Conservation (phyloP, 169 alveolate genomes). For the Eimeria falciformis region DNA sequence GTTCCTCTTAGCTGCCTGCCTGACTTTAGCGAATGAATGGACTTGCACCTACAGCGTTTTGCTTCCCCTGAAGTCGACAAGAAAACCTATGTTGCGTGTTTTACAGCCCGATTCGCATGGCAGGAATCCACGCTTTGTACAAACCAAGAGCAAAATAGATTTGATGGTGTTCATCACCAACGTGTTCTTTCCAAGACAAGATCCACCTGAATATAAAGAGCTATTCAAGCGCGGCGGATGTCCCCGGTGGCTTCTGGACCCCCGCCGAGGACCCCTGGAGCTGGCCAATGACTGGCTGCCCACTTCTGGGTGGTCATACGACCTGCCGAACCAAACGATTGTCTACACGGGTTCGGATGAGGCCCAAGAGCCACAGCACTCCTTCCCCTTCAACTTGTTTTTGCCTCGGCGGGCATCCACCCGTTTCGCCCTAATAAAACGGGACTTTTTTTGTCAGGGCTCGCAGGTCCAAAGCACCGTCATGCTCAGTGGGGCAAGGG, state of each 20-base stretch:
- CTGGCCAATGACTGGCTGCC: slow-evolving; percentile 50
- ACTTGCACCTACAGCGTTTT: too few species aligned
- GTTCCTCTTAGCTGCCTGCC: too few species aligned
- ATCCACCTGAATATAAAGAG: not conserved
- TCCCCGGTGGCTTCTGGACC: slow-evolving; percentile 64
- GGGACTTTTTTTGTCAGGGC: slow-evolving; percentile 50
- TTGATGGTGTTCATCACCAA: slow-evolving; percentile 56
- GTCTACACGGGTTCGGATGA: slow-evolving; percentile 34
- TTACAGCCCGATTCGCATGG: not conserved
- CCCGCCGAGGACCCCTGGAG: slow-evolving; percentile 45
- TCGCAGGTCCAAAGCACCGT: slow-evolving; percentile 54
- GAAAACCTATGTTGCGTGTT: not conserved
- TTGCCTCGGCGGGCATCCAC: slow-evolving; percentile 54
- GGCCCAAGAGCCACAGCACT: slow-evolving; percentile 55
- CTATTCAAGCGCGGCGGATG: slow-evolving; percentile 54
- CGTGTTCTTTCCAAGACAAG: slow-evolving; percentile 33
- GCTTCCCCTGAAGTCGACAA: too few species aligned
- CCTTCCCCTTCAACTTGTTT: slow-evolving; percentile 61
- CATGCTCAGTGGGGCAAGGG: slow-evolving; percentile 7
- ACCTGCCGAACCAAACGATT: not conserved
- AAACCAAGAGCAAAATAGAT: slow-evolving; percentile 26
- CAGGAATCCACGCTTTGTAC: not conserved
- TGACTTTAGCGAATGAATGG: too few species aligned
- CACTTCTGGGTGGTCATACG: slow-evolving; percentile 49
- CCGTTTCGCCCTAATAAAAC: slow-evolving; percentile 50